Base-by-base conservation (phyloP, 1,284 basidiomycete genomes). In the Coriolopsis trogii region DNA sequence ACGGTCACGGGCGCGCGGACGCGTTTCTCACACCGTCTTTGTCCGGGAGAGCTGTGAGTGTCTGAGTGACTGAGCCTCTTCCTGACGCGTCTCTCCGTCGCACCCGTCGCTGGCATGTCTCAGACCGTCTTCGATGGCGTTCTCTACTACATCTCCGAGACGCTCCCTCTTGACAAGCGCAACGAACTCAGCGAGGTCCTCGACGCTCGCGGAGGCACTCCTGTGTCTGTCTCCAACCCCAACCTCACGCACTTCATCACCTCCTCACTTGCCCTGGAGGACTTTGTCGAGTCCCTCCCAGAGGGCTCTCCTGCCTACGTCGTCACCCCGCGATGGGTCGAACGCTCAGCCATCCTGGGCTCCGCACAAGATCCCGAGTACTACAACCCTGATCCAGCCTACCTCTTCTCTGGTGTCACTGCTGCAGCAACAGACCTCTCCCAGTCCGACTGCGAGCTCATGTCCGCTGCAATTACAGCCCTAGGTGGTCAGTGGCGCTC, bases 401-500 rank as follows among this genome's bases (percentile, higher is more conserved):
- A 84, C 76, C 78, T 94, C 52, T 95, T 95, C 70, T 94, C 92
- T 2, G 90, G 91, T 1, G 74, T 93, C 30, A 79, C 91, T 13
- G 87, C 84, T 0, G 85, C 83, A 59, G 79, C 83, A 5, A 76
- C 82, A 6, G 85, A 85, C 58, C 86, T 90, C 7, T 79, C 83
- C 5, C 49, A 72, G 2, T 64, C 81, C 6, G 91, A 94, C 67
- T 70, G 81, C 33, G 90, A 93, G 62, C 80, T 89, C 6, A 79
- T 95, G 34, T 80, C 80, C 1, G 86, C 84, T 0, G 87, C 84
- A 0, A 84, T 95, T 37, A 74, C 78, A 1, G 80, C 85, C 0
- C 80, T 91, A n/a, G 93, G 94, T 0, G 93, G 94, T 3, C 87
- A 90, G 66, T 93, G 84, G 81, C 79, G 88, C 13, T 72, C 74